Percentiles rank a stretch among this genome's conserved stretches.
phyloP scores from a whole-genome alignment of 2,329 filamentous ascomycete genomes.

The Aureobasidium sp. region DNA sequence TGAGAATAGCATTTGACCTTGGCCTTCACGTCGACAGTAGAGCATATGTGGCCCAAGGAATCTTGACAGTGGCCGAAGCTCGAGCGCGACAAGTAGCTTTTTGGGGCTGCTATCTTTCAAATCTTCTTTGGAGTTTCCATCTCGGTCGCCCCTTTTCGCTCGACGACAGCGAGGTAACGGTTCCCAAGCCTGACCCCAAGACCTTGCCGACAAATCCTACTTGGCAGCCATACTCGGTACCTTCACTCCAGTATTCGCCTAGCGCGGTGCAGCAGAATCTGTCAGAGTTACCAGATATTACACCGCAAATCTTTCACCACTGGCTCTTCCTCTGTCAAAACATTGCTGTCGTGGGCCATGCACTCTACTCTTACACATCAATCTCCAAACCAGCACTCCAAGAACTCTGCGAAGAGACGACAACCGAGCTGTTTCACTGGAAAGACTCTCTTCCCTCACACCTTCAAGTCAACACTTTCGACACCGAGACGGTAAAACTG shows the following conservation, averaged over 20 bases:
- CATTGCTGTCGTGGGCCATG: constrained; percentile 37
- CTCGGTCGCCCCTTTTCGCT: constrained; percentile 38
- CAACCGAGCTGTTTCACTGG: constrained; percentile 32
- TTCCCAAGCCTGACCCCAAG: constrained; percentile 31
- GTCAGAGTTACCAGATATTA: constrained; percentile 10
- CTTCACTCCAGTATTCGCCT: neutral
- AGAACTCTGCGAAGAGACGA: constrained; percentile 31
- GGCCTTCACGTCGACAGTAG: constrained; percentile 38
- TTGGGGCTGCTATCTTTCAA: constrained; percentile 39
- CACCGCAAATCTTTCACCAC: constrained; percentile 19
- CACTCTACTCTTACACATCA: constrained; percentile 27
- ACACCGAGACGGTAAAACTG: neutral
- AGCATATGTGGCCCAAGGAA: constrained; percentile 34
- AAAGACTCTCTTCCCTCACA: constrained; percentile 34
- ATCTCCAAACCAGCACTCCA: constrained; percentile 32
- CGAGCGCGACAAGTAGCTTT: constrained; percentile 36
- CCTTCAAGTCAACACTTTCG: constrained; percentile 28
- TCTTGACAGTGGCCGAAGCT: constrained; percentile 34
- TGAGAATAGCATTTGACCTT: constrained; percentile 40
- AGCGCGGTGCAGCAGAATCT: neutral
- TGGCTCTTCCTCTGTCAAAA: constrained; percentile 38
- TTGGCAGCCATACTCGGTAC: neutral
- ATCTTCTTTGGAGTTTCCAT: constrained; percentile 34
- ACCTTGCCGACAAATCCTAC: neutral
- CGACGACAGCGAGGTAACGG: constrained; percentile 35